Evolutionary conservation across 1,139 yeast genomes (phyloP), one percentile per base, ranked within the genome.

Genomic region (Magnusiomyces fungicola): DNA sequence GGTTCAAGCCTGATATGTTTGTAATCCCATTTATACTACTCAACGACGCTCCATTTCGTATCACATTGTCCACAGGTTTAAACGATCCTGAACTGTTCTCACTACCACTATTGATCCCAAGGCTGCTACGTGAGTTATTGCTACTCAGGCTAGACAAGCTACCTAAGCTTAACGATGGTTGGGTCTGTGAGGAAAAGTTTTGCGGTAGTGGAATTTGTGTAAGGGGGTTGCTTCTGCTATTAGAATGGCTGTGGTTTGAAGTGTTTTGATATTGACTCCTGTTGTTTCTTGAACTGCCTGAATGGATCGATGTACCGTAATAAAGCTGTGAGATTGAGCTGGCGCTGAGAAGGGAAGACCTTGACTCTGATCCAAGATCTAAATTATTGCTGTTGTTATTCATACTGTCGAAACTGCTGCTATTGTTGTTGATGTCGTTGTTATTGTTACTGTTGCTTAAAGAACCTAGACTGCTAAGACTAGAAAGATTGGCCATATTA

Each of bases 201-300:
- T n/a, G n/a, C n/a, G n/a, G n/a, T 22, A 25, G 38, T n/a, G n/a
- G 21, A 14, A 32, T 3, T 32, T 18, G 43, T 27, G 24, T 25
- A 36, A 22, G 27, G 45, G 27, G 33, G 40, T 32, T 40, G 49
- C n/a, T 40, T 41, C 23, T 32, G 45, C 21, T 39, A 33, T 2
- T 23, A 27, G 30, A 7, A 12, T 27, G 16, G 37, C 37, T 33
- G 37, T 7, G 37, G 19, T 33, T 12, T 9, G 7, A 6, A 16
- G 6, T 33, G 37, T 33, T 33, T 6, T 14, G 6, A n/a, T 33
- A 9, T 33, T n/a, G 37, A n/a, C 7, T 33, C 37, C 6, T 14
- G 37, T 33, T 14, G 37, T 9, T 33, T 7, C 19, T 12, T 6
- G 6, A 6, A 16, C 16, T 33, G 19, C 37, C 37, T 14, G 16